Percentiles rank a stretch among this genome's conserved stretches.
These are phyloP conservation scores for Bipolaris zeicola DNA, from an alignment of 2,329 filamentous ascomycete species.

Conservation along the genomic window DNA sequence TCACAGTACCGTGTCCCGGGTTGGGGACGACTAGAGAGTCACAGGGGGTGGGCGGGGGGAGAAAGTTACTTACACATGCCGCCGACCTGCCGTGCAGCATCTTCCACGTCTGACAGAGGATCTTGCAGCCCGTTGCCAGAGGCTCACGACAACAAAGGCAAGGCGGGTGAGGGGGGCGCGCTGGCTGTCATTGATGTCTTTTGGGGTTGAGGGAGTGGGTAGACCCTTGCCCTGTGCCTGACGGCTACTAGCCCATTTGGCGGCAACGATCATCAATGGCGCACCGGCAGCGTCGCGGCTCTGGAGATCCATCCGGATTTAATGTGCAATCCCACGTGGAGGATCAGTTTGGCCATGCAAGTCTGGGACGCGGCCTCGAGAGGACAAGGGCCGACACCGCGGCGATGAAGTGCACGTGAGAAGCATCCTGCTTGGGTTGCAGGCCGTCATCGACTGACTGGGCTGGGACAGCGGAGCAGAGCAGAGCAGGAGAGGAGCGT, in stretches of 20 bases:
- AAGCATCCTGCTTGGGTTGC: not conserved
- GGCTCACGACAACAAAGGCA: constrained; percentile 22
- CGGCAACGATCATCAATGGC: constrained; percentile 31
- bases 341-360: not conserved
- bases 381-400: not conserved
- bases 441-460: too few relatives aligned
- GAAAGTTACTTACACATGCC: constrained; percentile 46
- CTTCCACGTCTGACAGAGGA: constrained; percentile 35
- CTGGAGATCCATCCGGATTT: constrained; percentile 29
- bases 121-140: constrained; percentile 22
- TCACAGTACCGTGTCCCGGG: constrained; percentile 26
- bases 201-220: constrained; percentile 20
- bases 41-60: constrained; percentile 2
- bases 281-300: constrained; percentile 25
- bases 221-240: constrained; percentile 28
- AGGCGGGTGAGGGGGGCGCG: constrained; percentile 13
- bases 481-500: not conserved
- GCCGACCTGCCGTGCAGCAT: constrained; percentile 40
- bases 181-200: constrained; percentile 10
- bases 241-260: constrained; percentile 36
- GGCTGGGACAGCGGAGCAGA: too few relatives aligned
- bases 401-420: not conserved
- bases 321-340: constrained; percentile 21
- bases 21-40: constrained; percentile 13
- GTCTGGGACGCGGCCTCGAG: not conserved